Evolutionary conservation across 768 basidiomycete genomes (phyloP), one percentile per base, ranked within the genome.

Genomic region (Strobilomyces dryophilus): DNA sequence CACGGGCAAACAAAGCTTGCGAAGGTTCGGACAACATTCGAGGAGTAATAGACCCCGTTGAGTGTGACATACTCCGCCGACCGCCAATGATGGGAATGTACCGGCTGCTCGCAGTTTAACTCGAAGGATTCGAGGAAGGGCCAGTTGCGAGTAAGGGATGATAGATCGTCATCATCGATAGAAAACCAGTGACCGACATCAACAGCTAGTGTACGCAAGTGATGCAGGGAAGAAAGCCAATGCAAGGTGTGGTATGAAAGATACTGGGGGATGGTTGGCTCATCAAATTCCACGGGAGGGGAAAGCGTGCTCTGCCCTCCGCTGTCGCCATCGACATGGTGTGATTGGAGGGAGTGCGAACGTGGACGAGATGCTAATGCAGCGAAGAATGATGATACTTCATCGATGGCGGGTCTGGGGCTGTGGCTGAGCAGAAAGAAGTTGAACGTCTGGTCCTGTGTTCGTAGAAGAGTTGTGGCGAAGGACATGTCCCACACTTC

Each of bases 391-490:
- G 36, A n/a, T 17, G 1, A 35, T 5, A 27, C 17, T 11, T n/a
- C 31, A 21, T 32, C 4, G 4, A 5, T 20, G 26, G 26, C 18
- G 11, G 52, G 45, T 37, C 9, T 14, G 15, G 8, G 27, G 5
- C 17, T 15, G n/a, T 37, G 8, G 6, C 4, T 5, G 32, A 54
- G 31, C 3, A 2, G 10, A 8, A 57, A 18, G 27, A 29, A 26
- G 5, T 8, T 27, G 32, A 57, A 45, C 27, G 4, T 18, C 27
- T 53, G 51, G 18, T n/a, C 29, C 18, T 46, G 17, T 10, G 18
- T 5, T n/a, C 48, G 57, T n/a, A 53, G 26, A 10, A 58, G 40
- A 39, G 11, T 32, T 8, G 43, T 35, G 32, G 53, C 32, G 8
- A 47, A 45, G 17, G 1, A 0, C 0, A 53, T 20, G 32, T 51